Conservation (phyloP, 148 eudicot species). For the Drosera capensis region DNA sequence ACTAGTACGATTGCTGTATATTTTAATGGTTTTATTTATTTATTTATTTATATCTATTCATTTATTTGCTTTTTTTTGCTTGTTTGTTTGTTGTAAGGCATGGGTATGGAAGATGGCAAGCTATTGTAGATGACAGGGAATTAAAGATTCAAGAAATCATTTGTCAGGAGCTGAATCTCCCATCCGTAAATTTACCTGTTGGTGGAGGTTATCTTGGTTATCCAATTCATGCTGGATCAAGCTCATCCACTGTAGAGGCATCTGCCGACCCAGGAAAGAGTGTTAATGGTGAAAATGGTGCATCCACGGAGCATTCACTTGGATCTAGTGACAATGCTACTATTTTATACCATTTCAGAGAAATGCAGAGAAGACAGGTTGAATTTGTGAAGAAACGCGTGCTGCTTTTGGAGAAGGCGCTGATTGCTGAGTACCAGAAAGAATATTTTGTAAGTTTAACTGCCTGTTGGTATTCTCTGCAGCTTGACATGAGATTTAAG, state of each 20-base stretch:
- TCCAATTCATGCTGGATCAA: slow-evolving; percentile 26
- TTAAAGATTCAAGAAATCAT: slow-evolving; percentile 60
- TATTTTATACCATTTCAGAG: slow-evolving; percentile 47
- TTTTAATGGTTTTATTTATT: not conserved
- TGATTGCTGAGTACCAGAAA: slow-evolving; percentile 53
- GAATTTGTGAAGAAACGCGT: slow-evolving; percentile 84
- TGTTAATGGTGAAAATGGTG: slow-evolving; percentile 23
- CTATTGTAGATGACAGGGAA: slow-evolving; percentile 86
- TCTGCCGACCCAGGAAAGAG: slow-evolving; percentile 25
- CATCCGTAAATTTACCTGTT: slow-evolving; percentile 34
- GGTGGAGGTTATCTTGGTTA: slow-evolving; percentile 29
- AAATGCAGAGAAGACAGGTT: slow-evolving; percentile 90
- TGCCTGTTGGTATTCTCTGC: not conserved
- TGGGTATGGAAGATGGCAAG: slow-evolving; percentile 98
- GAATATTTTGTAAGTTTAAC: slow-evolving; percentile 42
- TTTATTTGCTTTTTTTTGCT: not conserved
- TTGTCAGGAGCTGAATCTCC: slow-evolving; percentile 78
- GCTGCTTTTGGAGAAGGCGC: slow-evolving; percentile 69
- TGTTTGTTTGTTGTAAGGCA: slow-evolving; percentile 41
- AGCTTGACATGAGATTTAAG: not conserved
- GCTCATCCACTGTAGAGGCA: slow-evolving; percentile 18
- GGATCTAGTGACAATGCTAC: slow-evolving; percentile 30
- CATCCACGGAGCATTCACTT: slow-evolving; percentile 23
- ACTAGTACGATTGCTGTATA: not conserved
- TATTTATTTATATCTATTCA: slow-evolving; percentile 1